These are phyloP conservation scores for Colletotrichum tamarilloi DNA, from an alignment of 2,329 filamentous ascomycete genomes.

Conservation along the genomic window DNA sequence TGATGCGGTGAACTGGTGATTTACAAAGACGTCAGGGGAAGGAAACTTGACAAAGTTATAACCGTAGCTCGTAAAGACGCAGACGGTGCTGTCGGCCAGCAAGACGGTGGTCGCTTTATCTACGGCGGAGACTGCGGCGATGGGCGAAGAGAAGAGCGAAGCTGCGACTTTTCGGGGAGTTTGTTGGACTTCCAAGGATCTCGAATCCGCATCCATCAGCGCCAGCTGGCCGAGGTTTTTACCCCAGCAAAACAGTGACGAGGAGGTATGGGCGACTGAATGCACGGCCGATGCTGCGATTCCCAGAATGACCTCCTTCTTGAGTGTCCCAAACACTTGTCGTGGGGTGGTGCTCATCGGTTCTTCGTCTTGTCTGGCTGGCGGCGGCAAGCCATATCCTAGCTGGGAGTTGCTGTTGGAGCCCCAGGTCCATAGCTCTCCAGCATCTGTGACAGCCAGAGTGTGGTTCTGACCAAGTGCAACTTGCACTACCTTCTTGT, in stretches of 20 bases:
- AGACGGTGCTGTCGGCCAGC: conserved; percentile 88
- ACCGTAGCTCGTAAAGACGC: conserved; percentile 94
- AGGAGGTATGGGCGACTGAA: conserved; percentile 86
- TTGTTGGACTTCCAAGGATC: conserved; percentile 85
- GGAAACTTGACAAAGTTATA: conserved; percentile 93
- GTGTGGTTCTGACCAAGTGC: conserved; percentile 93
- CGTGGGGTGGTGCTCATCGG: conserved; percentile 84
- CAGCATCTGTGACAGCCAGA: conserved; percentile 83
- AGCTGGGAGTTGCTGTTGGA: conserved; percentile 88
- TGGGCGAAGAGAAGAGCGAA: conserved; percentile 79
- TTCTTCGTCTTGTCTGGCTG: conserved; percentile 79
- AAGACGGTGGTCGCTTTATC: conserved; percentile 89
- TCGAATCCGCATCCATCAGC: conserved; percentile 93
- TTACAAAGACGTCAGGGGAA: conserved; percentile 75
- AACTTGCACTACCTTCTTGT: conserved; percentile 80
- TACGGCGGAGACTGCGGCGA: conserved; percentile 86
- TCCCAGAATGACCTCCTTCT: conserved; percentile 84
- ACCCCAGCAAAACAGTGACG: conserved; percentile 91
- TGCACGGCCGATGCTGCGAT: conserved; percentile 91
- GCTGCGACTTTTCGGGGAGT: conserved; percentile 89
- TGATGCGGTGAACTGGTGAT: conserved; percentile 75
- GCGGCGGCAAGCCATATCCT: conserved; percentile 80
- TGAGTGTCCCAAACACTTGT: conserved; percentile 91
- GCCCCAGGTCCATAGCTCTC: conserved; percentile 96
- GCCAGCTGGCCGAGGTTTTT: conserved; percentile 95